Percentiles rank a stretch among this genome's conserved stretches.
These are phyloP conservation scores for Spathaspora jeffriesii DNA, from an alignment of 1,139 yeast genomes.

Conservation along the genomic window DNA sequence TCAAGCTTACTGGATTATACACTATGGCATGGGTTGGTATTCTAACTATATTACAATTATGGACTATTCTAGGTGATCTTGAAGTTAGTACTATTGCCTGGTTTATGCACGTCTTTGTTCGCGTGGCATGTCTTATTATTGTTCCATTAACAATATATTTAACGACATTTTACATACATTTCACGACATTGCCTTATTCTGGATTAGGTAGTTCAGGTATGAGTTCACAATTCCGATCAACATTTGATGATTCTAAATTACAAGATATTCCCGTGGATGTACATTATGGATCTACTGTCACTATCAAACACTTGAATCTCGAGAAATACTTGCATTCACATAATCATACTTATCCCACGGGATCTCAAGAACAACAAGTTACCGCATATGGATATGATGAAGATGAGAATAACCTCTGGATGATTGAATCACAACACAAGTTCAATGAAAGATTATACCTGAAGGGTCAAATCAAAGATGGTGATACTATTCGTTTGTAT, in stretches of 20 bases:
- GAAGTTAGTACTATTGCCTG: conserved; percentile 31
- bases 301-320: conserved; percentile 62
- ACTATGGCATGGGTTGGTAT: conserved; percentile 52
- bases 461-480: conserved; percentile 44
- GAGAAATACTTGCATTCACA: conserved; percentile 76
- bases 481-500: conserved; percentile 55
- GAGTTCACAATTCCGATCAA: conserved; percentile 59
- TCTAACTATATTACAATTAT: conserved; percentile 43
- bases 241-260: conserved; percentile 42
- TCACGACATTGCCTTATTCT: conserved; percentile 42
- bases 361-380: conserved; percentile 69
- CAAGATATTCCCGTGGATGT: conserved; percentile 47
- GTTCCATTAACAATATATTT: conserved; percentile 55
- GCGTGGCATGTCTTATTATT: conserved; percentile 34
- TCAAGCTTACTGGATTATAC: conserved; percentile 55
- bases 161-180: conserved; percentile 49
- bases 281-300: conserved; percentile 64
- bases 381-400: conserved; percentile 54
- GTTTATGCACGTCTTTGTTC: conserved; percentile 28
- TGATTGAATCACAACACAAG: conserved; percentile 49
- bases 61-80: conserved; percentile 63
- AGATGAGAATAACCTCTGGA: conserved; percentile 66
- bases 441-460: conserved; percentile 27
- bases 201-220: conserved; percentile 56
- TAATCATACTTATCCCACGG: conserved; percentile 48